Conservation (phyloP, 2,329 filamentous ascomycete genomes). For the Didymella pinodella region DNA sequence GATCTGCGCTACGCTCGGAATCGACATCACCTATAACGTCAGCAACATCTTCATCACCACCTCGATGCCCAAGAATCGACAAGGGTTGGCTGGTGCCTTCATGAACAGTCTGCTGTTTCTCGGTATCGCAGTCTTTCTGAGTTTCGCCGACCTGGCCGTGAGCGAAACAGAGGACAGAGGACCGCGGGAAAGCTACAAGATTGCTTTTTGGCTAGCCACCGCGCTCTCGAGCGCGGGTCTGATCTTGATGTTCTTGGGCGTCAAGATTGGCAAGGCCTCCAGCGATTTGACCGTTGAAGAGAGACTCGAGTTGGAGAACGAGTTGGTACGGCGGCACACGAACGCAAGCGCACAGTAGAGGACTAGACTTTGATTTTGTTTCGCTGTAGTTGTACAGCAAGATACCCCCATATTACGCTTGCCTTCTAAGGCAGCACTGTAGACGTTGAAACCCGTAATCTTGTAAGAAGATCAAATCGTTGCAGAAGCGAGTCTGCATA, state of each 20-base stretch:
- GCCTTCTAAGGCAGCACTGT: neutral
- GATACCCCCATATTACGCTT: constrained; percentile 4
- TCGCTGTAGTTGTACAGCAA: neutral
- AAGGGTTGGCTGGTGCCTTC: constrained; percentile 49
- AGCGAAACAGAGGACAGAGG: constrained; percentile 44
- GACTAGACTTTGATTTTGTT: neutral
- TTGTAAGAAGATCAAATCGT: neutral
- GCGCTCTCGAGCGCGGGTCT: constrained; percentile 39
- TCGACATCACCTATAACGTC: constrained; percentile 51
- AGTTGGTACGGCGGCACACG: constrained; percentile 35
- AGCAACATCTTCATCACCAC: constrained; percentile 51
- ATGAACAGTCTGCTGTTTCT: constrained; percentile 50
- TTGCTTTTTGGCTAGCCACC: constrained; percentile 50
- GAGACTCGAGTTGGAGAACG: constrained; percentile 40
- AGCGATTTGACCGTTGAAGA: constrained; percentile 48
- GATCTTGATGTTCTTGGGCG: constrained; percentile 48
- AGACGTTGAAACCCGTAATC: neutral
- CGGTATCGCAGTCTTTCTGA: constrained; percentile 48
- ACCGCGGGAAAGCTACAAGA: constrained; percentile 45
- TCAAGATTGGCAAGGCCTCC: constrained; percentile 48
- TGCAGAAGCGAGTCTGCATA: neutral
- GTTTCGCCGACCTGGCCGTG: constrained; percentile 48
- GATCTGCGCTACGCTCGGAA: constrained; percentile 53
- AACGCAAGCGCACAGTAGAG: constrained; percentile 6
- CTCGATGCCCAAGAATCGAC: constrained; percentile 43